Evolutionary conservation across 805 yeast genomes (phyloP).

Genomic region (Dipodascopsis uninucleata): DNA sequence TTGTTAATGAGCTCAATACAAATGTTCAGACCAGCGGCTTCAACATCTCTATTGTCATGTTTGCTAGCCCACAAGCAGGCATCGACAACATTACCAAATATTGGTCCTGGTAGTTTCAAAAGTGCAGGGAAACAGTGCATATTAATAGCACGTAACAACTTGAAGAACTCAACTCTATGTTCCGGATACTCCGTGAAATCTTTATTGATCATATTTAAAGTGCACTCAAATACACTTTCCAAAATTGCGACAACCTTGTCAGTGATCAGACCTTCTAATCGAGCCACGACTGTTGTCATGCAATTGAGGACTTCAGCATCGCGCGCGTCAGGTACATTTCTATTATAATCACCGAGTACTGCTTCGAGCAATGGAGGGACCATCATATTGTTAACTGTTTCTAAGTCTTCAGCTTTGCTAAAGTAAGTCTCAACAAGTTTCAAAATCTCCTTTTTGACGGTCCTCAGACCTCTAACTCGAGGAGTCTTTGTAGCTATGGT

Average conservation of each 20-base stretch:
- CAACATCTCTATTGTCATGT: conserved; percentile 96
- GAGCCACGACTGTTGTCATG: conserved; percentile 82
- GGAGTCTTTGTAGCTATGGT: conserved; percentile 91
- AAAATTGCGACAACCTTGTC: conserved; percentile 83
- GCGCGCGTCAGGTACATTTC: conserved; percentile 91
- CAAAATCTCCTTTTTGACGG: conserved; percentile 90
- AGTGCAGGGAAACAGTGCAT: conserved; percentile 80
- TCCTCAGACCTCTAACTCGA: conserved; percentile 89
- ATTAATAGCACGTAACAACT: conserved; percentile 81
- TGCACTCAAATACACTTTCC: conserved; percentile 89
- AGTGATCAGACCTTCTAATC: conserved; percentile 83
- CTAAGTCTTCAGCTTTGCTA: conserved; percentile 77
- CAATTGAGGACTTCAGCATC: conserved; percentile 97
- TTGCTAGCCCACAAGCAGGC: conserved; percentile 98
- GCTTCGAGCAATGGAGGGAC: conserved; percentile 80
- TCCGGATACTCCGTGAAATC: conserved; percentile 97
- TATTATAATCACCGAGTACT: conserved; percentile 81
- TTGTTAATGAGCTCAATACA: conserved; percentile 80
- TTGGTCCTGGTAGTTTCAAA: conserved; percentile 82
- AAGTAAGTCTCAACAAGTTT: conserved; percentile 85
- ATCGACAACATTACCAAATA: conserved; percentile 84
- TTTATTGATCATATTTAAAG: conserved; percentile 90
- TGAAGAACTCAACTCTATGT: conserved; percentile 94
- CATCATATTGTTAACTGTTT: conserved; percentile 77
- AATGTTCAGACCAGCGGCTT: conserved; percentile 80